A percentile compares a stretch with the other conserved stretches of the same genome.
Conservation (phyloP, 495 filamentous ascomycete species). For the Filosporella fistucella region DNA sequence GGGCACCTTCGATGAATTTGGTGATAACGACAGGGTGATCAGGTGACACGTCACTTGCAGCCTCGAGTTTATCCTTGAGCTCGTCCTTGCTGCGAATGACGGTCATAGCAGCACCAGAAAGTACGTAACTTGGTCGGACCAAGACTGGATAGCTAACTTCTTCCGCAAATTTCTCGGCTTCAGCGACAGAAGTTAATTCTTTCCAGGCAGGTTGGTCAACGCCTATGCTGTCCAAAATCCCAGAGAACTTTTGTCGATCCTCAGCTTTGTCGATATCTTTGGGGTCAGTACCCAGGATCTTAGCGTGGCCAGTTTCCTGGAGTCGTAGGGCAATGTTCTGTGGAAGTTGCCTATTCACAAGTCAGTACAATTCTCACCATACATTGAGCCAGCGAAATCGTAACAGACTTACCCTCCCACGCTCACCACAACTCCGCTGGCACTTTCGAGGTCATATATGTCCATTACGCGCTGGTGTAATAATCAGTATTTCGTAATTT, state of each 20-base stretch:
- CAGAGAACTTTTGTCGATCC: constrained; percentile 97
- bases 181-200: constrained; percentile 87
- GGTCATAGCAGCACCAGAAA: constrained; percentile 98
- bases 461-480: constrained; percentile 47
- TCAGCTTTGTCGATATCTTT: constrained; percentile 95
- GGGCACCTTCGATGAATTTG: constrained; percentile 80
- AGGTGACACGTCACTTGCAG: constrained; percentile 86
- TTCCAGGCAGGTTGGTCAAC: constrained; percentile 98
- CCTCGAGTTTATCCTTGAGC: constrained; percentile 83
- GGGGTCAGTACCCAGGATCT: constrained; percentile 86
- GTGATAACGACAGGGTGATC: constrained; percentile 99
- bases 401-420: too few relatives aligned
- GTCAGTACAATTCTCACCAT: too few relatives aligned
- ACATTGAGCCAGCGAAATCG: too few relatives aligned
- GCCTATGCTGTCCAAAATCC: constrained; percentile 89
- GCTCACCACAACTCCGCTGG: constrained; percentile 87
- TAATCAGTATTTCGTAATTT: neutral
- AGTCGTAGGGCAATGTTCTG: constrained; percentile 95
- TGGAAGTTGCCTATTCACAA: constrained; percentile 92
- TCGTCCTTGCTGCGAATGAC: constrained; percentile 93
- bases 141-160: constrained; percentile 91
- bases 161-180: constrained; percentile 79
- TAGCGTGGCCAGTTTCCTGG: constrained; percentile 86
- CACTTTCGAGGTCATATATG: constrained; percentile 88
- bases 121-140: constrained; percentile 93